phyloP scores from a whole-genome alignment of 2,329 filamentous ascomycete species.

The Metarhizium rileyi region DNA sequence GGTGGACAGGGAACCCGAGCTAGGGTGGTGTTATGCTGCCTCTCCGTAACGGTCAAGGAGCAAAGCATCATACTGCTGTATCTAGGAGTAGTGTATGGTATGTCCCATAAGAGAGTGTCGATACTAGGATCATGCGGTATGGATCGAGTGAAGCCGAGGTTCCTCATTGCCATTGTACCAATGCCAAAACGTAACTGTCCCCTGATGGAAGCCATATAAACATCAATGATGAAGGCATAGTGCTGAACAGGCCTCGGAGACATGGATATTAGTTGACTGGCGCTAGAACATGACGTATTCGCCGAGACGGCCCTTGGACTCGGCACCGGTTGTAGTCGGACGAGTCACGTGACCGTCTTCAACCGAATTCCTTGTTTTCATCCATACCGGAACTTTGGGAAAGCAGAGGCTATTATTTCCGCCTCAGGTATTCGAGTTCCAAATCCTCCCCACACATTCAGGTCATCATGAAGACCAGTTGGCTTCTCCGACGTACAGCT shows the following conservation, averaged over 20 bases:
- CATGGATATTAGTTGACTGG: not conserved
- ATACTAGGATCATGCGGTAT: constrained; percentile 1
- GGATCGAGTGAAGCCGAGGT: not conserved
- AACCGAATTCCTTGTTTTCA: not conserved
- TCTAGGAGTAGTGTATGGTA: not conserved
- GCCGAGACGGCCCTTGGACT: not conserved
- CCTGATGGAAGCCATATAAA: not conserved
- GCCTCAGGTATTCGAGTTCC: not conserved
- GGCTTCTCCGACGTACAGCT: not conserved
- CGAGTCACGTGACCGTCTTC: not conserved
- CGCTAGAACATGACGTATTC: not conserved
- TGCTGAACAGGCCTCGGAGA: not conserved
- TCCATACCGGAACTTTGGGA: not conserved
- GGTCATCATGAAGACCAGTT: not conserved
- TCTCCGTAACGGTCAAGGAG: not conserved
- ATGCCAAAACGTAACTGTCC: not conserved
- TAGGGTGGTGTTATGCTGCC: not conserved
- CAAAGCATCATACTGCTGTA: not conserved
- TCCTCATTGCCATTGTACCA: not conserved
- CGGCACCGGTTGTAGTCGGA: not conserved
- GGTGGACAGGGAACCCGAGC: not conserved
- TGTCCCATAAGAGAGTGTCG: constrained; percentile 2
- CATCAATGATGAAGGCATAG: not conserved
- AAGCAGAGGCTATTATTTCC: too few species aligned
- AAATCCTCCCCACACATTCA: not conserved